Conservation (phyloP, 2,329 filamentous ascomycete species). For the Colletotrichum sp. region DNA sequence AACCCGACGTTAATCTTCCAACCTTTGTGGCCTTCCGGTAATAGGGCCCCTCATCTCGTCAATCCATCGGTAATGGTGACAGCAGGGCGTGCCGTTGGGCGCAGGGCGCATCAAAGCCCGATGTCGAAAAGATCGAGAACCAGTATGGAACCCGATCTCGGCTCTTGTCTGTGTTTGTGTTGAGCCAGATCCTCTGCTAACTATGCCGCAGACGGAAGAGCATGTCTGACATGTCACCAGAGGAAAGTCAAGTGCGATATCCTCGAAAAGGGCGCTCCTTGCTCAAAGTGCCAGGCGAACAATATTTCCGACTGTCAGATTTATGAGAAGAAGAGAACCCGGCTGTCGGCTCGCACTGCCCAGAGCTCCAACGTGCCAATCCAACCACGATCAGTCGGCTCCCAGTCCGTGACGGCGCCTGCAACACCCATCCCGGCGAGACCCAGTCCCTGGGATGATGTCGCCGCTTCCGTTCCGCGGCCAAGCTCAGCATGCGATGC, state of each 20-base stretch:
- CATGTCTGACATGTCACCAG: constrained; percentile 53
- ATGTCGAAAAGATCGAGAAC: constrained; percentile 4
- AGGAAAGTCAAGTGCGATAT: constrained; percentile 58
- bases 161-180: background rate
- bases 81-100: background rate
- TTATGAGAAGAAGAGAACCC: constrained; percentile 55
- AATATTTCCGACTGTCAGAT: constrained; percentile 47
- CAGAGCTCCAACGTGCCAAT: constrained; percentile 40
- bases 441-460: background rate
- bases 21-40: background rate
- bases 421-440: constrained; percentile 22
- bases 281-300: constrained; percentile 51
- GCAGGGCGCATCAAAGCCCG: background rate
- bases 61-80: background rate
- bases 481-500: background rate
- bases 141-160: constrained; percentile 8
- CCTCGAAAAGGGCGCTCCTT: constrained; percentile 48
- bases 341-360: constrained; percentile 35
- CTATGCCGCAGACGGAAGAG: constrained; percentile 34
- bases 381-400: constrained; percentile 41
- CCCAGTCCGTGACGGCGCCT: constrained; percentile 28
- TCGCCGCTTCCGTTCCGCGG: background rate
- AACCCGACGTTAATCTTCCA: background rate
- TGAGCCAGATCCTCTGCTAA: background rate
- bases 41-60: background rate